Percentiles rank a stretch among this genome's conserved stretches.
phyloP scores from a whole-genome alignment of 1,284 basidiomycete species.

The Puccinia novopanici region DNA sequence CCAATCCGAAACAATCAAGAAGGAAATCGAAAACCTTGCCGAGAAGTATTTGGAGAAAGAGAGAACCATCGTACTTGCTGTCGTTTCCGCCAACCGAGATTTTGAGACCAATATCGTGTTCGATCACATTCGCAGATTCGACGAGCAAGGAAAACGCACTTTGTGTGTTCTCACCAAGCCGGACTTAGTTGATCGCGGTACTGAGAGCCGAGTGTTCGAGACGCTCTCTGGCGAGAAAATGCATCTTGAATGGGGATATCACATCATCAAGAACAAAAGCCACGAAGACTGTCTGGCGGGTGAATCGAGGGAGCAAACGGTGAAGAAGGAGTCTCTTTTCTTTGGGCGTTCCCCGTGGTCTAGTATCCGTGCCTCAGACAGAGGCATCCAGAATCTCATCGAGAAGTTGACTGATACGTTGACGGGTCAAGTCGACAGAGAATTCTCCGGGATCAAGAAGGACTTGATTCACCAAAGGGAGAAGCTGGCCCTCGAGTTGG shows the following conservation, averaged over 20 bases:
- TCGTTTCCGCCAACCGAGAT: slow-evolving; percentile 96
- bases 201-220: slow-evolving; percentile 74
- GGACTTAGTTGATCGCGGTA: slow-evolving; percentile 85
- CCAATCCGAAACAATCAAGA: slow-evolving; percentile 89
- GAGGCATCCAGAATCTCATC: neutral
- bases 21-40: slow-evolving; percentile 84
- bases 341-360: neutral
- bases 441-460: slow-evolving; percentile 7
- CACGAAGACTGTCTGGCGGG: neutral
- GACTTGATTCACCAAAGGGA: neutral
- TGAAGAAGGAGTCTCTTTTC: neutral
- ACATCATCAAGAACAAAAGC: slow-evolving; percentile 17
- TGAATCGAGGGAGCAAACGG: neutral
- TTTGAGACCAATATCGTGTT: slow-evolving; percentile 95
- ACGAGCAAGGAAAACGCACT: slow-evolving; percentile 88
- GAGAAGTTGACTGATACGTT: slow-evolving; percentile 4
- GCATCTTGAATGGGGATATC: neutral
- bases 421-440: neutral
- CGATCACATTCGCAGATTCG: slow-evolving; percentile 85
- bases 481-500: neutral
- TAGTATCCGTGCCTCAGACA: neutral
- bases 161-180: slow-evolving; percentile 99
- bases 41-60: slow-evolving; percentile 96
- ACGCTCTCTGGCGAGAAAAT: neutral
- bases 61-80: slow-evolving; percentile 87